Percentiles rank a stretch among this genome's conserved stretches.
phyloP scores from a whole-genome alignment of 1,139 yeast genomes.

The Saccharomyces hybrid region DNA sequence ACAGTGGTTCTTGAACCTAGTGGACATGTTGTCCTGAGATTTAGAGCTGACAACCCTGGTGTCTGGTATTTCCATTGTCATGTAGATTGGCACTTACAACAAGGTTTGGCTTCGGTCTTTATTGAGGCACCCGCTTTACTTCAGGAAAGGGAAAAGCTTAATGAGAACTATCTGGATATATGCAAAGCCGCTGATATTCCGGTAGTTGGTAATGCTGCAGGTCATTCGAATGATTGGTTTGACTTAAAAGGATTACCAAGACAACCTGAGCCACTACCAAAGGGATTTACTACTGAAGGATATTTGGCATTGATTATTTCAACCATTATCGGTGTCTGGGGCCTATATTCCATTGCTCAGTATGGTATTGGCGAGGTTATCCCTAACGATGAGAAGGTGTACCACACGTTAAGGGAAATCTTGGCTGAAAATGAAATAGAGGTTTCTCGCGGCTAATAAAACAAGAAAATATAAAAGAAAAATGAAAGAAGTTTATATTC shows the following conservation, averaged over 20 bases:
- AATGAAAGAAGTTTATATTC: conserved; percentile 3
- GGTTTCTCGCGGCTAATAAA: not conserved
- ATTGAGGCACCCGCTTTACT: conserved; percentile 56
- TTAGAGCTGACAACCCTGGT: conserved; percentile 70
- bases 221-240: conserved; percentile 43
- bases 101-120: conserved; percentile 62
- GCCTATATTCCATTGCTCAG: conserved; percentile 46
- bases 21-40: conserved; percentile 58
- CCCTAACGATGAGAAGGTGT: conserved; percentile 35
- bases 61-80: conserved; percentile 82
- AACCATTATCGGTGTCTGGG: conserved; percentile 48
- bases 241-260: conserved; percentile 49
- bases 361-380: conserved; percentile 59
- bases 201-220: conserved; percentile 62
- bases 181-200: conserved; percentile 43
- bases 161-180: conserved; percentile 40
- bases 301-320: conserved; percentile 55
- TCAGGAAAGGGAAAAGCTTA: conserved; percentile 37
- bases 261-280: conserved; percentile 52
- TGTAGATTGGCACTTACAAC: conserved; percentile 73
- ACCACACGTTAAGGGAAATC: conserved; percentile 10
- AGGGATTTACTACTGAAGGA: conserved; percentile 63
- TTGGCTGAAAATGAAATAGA: conserved; percentile 11
- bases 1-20: conserved; percentile 56
- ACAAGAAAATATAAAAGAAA: conserved; percentile 4